Evolutionary conservation across 2,329 filamentous ascomycete species (phyloP), one percentile per base, ranked within the genome.

Genomic region (Epichloe aotearoae): DNA sequence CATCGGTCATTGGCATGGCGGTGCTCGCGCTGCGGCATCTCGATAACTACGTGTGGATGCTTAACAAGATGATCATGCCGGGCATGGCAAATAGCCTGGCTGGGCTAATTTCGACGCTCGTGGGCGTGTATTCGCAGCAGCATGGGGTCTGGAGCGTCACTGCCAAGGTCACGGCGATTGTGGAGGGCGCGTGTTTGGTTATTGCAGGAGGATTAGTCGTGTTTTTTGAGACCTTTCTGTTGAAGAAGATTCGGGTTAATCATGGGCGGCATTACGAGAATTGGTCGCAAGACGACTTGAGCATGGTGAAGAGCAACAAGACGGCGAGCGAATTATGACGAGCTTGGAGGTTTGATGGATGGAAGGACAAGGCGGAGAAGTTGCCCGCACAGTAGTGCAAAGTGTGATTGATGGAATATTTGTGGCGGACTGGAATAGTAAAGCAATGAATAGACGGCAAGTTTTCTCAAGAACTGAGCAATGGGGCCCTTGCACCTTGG

Each of bases 1-100:
- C 71, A 20, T 58, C 60, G 11, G 47, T 57, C 37, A 39, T 56
- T 2, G 61, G 72, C 3, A 71, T 73, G 57, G 47, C 66, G 3
- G 66, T 63, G 57, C 61, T 79, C n/a, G 73, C 67, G 53, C 62
- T 66, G 48, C 61, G 64, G 19, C 73, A 72, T 62, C 61, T 68
- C 39, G 57, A 60, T 15, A 78, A 79, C 55, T 77, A 77, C 51
- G 66, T 77, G 17, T 80, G 74, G 75, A 63, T 78, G 20, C 64
- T 76, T 8, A 75, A 77, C 57, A 66, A 69, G 51, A 62, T 79
- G 12, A 75, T 78, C 55, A 52, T 76, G 53, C 69, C 68, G 1
- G 63, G 66, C 0, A 56, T 68, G 12, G 60, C 76, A 48, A 76
- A 76, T 58, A 71, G 70, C 14, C 55, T 73, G 14, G 74, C 73